These are phyloP conservation scores for Mollisia scopiformis DNA, from an alignment of 2,329 filamentous ascomycete species.

Conservation along the genomic window DNA sequence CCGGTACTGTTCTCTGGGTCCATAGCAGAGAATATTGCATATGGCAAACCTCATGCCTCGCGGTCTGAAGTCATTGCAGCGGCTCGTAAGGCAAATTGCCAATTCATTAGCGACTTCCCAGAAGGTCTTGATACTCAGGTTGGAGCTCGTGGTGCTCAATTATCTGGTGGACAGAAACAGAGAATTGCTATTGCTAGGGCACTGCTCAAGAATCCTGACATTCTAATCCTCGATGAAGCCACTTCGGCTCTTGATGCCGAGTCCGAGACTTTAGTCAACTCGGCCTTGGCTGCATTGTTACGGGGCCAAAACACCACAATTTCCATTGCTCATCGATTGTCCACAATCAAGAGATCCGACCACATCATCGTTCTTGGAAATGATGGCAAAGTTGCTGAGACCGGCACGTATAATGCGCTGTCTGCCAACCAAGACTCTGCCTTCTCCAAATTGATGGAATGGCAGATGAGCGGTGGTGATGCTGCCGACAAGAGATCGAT, in stretches of 20 bases:
- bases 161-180: constrained; percentile 97
- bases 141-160: constrained; percentile 87
- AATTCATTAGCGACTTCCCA: constrained; percentile 95
- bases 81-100: constrained; percentile 90
- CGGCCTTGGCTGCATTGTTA: constrained; percentile 80
- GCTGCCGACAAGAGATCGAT: constrained; percentile 42
- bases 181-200: constrained; percentile 96
- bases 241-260: constrained; percentile 96
- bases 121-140: constrained; percentile 94
- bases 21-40: constrained; percentile 88
- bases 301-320: constrained; percentile 93
- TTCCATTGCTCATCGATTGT: constrained; percentile 93
- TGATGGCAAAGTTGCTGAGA: constrained; percentile 88
- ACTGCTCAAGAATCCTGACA: constrained; percentile 93
- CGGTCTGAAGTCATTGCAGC: constrained; percentile 82
- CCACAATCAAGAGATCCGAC: constrained; percentile 95
- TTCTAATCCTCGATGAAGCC: constrained; percentile 93
- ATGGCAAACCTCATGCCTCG: constrained; percentile 80
- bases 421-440: constrained; percentile 75
- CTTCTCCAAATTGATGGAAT: constrained; percentile 97
- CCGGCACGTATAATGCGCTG: constrained; percentile 80
- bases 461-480: constrained; percentile 92
- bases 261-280: constrained; percentile 94
- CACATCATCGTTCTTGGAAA: constrained; percentile 88
- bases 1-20: constrained; percentile 89